phyloP scores from a whole-genome alignment of 306 rosid genomes.

The Castanea mollissima region DNA sequence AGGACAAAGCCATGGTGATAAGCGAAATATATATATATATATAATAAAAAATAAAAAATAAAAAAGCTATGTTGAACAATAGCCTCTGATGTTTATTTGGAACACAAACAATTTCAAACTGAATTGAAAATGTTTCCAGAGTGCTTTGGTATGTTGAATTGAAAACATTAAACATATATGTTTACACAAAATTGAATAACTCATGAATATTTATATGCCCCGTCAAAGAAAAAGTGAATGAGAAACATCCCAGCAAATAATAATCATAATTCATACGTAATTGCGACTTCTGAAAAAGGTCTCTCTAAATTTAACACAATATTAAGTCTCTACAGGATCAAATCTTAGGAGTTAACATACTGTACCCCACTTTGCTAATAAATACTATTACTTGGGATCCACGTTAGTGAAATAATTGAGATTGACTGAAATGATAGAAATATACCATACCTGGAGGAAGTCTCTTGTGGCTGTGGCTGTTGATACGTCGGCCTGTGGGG shows the following conservation, averaged over 20 bases:
- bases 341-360: not conserved
- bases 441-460: slow-evolving; percentile 42
- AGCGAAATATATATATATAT: too few relatives aligned
- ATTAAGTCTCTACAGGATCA: not conserved
- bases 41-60: too few relatives aligned
- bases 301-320: not conserved
- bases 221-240: not conserved
- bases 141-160: too few relatives aligned
- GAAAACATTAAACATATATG: too few relatives aligned
- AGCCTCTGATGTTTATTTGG: not conserved
- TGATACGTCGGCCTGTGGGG: slow-evolving; percentile 39
- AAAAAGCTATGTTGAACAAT: not conserved
- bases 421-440: not conserved
- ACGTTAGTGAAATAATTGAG: slow-evolving; percentile 6
- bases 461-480: slow-evolving; percentile 35
- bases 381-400: not conserved
- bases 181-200: too few relatives aligned
- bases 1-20: not conserved
- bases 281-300: not conserved
- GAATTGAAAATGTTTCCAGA: too few relatives aligned
- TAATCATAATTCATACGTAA: not conserved
- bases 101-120: not conserved
- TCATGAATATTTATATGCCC: not conserved
- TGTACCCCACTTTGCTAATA: not conserved
- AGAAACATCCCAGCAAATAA: not conserved